phyloP scores from a whole-genome alignment of 352 stramenopile species.

The Globisporangium abappressorium region DNA sequence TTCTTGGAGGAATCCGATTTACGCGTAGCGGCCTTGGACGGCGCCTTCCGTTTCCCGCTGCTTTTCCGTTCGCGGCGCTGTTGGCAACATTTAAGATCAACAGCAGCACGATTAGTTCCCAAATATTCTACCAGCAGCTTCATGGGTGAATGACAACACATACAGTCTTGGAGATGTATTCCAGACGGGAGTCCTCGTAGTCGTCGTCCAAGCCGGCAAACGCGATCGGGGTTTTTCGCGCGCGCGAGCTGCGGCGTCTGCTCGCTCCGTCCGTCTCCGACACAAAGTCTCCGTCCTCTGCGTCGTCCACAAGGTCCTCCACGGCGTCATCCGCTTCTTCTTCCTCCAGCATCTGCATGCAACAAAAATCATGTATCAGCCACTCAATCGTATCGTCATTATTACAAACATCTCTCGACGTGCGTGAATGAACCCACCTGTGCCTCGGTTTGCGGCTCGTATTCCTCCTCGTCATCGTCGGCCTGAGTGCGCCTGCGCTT shows the following conservation, averaged over 20 bases:
- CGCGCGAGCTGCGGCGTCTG: slow-evolving; percentile 16
- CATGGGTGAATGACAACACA: neutral
- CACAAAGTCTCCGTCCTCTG: neutral
- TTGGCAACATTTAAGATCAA: neutral
- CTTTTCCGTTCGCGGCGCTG: slow-evolving; percentile 15
- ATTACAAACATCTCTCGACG: neutral
- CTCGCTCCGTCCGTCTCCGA: slow-evolving; percentile 10
- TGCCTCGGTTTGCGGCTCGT: slow-evolving; percentile 13
- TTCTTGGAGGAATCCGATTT: neutral
- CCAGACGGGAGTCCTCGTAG: slow-evolving; percentile 15
- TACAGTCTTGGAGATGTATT: slow-evolving; percentile 19
- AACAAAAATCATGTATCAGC: neutral
- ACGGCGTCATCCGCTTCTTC: slow-evolving; percentile 26
- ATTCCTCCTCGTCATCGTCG: slow-evolving; percentile 16
- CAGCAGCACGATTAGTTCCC: neutral
- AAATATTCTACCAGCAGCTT: neutral
- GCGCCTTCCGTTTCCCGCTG: neutral
- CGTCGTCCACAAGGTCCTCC: slow-evolving; percentile 20
- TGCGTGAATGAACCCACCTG: slow-evolving; percentile 9
- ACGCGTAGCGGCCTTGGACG: neutral
- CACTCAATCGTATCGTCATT: neutral
- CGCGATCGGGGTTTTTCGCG: slow-evolving; percentile 12
- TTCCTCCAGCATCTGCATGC: slow-evolving; percentile 21
- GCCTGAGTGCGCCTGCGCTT: slow-evolving; percentile 29
- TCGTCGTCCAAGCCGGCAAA: slow-evolving; percentile 17